Evolutionary conservation across 352 stramenopile genomes (phyloP), one percentile per base, ranked within the genome.

Genomic region (Phytophthora podocarpi): DNA sequence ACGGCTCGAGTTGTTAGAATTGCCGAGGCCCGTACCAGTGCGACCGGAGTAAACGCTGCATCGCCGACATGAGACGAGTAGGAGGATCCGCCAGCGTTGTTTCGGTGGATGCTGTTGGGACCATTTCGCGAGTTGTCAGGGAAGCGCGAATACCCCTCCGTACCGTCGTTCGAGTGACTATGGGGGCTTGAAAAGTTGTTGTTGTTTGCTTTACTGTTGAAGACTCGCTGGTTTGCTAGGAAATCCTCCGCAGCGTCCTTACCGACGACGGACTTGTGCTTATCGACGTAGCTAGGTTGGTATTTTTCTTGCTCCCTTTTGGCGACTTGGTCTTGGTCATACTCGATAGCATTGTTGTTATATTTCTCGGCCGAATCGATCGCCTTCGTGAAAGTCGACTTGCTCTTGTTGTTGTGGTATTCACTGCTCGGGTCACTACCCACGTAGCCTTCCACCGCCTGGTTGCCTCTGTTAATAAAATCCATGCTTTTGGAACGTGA

Each of bases 261-360:
- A 58, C 45, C 3, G 55, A 54, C 23, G 1, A 67, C 49, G 12
- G 58, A 55, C 40, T 67, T 61, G 58, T 60, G 31, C 18, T 53
- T 52, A 18, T 31, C 16, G 12, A 42, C 50, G 41, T 61, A 50
- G 4, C 51, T 40, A 18, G 40, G 18, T 10, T 48, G 31, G 43
- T 35, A 30, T 27, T 59, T 21, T 23, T 53, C 42, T 13, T 64
- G 20, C 26, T 69, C 52, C 2, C 49, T 48, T 36, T 53, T 50
- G 9, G 48, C 50, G 23, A 69, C 60, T 49, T 51, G 56, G 9
- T 49, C 34, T 47, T 70, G 53, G 16, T 53, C 54, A 28, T 50
- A 70, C 39, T 65, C 43, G 35, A 62, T 39, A 16, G 52, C 43
- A 24, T 62, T 62, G 18, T 67, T 51, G 26, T 49, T 55, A n/a